Evolutionary conservation across 768 basidiomycete species (phyloP), one percentile per base, ranked within the genome.

Genomic region (Mycena polygramma): DNA sequence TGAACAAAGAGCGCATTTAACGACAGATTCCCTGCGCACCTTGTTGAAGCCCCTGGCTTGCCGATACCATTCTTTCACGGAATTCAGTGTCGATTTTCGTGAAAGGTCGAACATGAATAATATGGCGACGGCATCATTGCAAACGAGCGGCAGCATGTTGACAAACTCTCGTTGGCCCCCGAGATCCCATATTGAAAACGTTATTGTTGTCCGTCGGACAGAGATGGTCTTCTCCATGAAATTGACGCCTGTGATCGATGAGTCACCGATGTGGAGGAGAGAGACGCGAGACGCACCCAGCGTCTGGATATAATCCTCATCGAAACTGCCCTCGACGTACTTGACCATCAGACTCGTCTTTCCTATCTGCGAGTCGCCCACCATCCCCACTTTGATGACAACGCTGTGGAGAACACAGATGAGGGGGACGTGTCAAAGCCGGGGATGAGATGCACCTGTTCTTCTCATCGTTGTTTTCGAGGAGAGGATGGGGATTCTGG

Each of bases 211-310:
- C 81, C 97, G 92, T 75, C 98, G 92, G 75, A 99, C 97, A 65
- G 94, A 94, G 77, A 99, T 98, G 19, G 97, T 98, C 87, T 99
- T 99, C 86, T 99, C 97, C 98, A 99, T 99, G 82, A 99, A 99
- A 83, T 98, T 98, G 85, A 98, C 96, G 86, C 97, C 95, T 85
- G 74, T 46, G 72, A 54, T 63, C 68, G 49, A 65, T 70, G 39
- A 62, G 46, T 51, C 63, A 53, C n/a, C 17, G 62, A 10, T 15
- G 43, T 35, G 7, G 30, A 49, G 22, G 39, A 46, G 4, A 64
- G 11, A 59, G 63, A 41, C 41, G 52, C 9, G 45, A 22, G n/a
- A 7, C 91, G 66, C 77, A 92, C 95, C 97, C 84, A 99, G 92
- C 84, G 97, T 98, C 89, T 98, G 97, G 80, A 99, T 98, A 84